These are phyloP conservation scores for Puccinia horiana DNA, from an alignment of 1,284 basidiomycete species.

Conservation along the genomic window DNA sequence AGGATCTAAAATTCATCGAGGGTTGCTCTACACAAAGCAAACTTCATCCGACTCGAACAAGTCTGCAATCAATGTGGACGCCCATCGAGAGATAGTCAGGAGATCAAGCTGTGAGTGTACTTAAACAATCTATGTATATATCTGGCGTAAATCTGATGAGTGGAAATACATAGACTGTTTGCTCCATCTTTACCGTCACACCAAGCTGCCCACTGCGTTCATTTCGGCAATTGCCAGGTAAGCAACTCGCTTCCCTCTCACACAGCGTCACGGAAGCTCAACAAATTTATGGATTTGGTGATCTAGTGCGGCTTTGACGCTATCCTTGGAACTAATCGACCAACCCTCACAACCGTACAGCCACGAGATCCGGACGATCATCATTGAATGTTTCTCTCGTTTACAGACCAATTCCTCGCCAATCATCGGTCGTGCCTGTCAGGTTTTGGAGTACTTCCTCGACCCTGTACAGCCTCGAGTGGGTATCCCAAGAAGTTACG, in stretches of 20 bases:
- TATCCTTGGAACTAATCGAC: slow-evolving; percentile 40
- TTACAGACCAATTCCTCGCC: slow-evolving; percentile 37
- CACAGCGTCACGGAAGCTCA: background rate
- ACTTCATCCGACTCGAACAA: background rate
- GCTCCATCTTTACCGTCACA: slow-evolving; percentile 43
- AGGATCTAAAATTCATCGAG: slow-evolving; percentile 48
- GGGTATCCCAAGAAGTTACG: background rate
- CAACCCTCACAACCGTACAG: slow-evolving; percentile 17
- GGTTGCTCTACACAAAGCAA: slow-evolving; percentile 36
- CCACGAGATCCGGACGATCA: slow-evolving; percentile 15
- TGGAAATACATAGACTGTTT: slow-evolving; percentile 5
- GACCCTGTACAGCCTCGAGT: slow-evolving; percentile 9
- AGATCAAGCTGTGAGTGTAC: slow-evolving; percentile 14
- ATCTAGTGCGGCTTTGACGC: slow-evolving; percentile 41
- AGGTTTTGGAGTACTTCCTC: slow-evolving; percentile 47
- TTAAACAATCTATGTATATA: background rate
- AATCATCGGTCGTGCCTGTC: slow-evolving; percentile 40
- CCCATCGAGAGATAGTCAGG: slow-evolving; percentile 42
- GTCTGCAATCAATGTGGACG: slow-evolving; percentile 32
- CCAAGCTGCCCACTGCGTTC: slow-evolving; percentile 45
- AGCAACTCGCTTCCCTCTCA: background rate
- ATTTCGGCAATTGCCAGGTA: slow-evolving; percentile 49
- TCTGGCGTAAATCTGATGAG: background rate
- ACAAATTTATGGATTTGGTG: background rate
- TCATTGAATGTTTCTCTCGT: slow-evolving; percentile 36